phyloP scores from a whole-genome alignment of 306 rosid genomes.

The Quercus bicolor region DNA sequence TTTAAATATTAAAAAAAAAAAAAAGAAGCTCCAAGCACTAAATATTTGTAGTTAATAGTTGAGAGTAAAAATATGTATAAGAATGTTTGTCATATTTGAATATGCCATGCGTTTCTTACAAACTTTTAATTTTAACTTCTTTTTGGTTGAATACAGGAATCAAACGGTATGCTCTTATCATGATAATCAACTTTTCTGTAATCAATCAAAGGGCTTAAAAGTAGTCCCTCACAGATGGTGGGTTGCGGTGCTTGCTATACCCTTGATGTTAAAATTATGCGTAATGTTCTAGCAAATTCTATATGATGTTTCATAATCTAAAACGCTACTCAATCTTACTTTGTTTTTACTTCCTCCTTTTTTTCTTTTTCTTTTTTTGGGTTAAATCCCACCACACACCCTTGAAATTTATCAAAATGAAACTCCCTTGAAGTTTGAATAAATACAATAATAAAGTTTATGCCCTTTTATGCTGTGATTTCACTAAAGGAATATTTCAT shows the following conservation, averaged over 20 bases:
- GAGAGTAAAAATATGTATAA: background rate
- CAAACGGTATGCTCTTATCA: conserved; percentile 49
- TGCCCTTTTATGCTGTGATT: too few species aligned
- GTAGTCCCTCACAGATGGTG: conserved; percentile 37
- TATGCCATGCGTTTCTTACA: background rate
- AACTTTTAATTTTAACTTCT: background rate
- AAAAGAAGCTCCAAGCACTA: too few species aligned
- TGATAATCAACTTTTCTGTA: conserved; percentile 39
- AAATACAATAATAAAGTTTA: too few species aligned
- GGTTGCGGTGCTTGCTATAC: conserved; percentile 26
- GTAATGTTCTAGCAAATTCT: conserved; percentile 19
- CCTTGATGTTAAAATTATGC: conserved; percentile 21
- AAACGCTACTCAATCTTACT: background rate
- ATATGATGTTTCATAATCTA: background rate
- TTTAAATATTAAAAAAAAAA: background rate
- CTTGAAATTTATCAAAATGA: too few species aligned
- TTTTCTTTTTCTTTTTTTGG: too few species aligned
- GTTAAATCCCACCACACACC: too few species aligned
- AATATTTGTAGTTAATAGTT: background rate
- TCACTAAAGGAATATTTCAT: too few species aligned
- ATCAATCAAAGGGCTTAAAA: conserved; percentile 25
- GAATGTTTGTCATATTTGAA: background rate
- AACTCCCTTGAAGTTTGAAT: too few species aligned
- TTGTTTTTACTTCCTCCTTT: background rate
- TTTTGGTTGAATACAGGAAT: conserved; percentile 34